Evolutionary conservation across 2,329 filamentous ascomycete species (phyloP), one percentile per base, ranked within the genome.

Genomic region (Colletotrichum tamarilloi): DNA sequence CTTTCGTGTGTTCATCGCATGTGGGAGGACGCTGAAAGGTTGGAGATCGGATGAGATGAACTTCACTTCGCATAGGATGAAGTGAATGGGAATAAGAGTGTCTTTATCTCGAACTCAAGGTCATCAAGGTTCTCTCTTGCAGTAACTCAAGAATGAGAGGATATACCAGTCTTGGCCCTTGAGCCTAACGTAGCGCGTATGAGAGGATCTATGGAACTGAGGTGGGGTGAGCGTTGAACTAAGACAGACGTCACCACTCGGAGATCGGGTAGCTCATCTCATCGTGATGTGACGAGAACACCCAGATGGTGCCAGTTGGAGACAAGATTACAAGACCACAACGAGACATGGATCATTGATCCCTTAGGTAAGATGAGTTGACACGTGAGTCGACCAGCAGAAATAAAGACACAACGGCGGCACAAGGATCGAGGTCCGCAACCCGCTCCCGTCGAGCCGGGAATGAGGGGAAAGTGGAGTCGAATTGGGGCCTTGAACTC

Each of bases 391-490:
- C 5, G 16, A 42, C 2, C 2, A 42, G 16, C 38, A 32, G 28
- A 53, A 22, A 26, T 28, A 26, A 49, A 38, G 59, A 22, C n/a
- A 3, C 58, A 38, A 30, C 16, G 30, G 49, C 49, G 9, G 11
- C 30, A 62, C 22, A 57, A 30, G 53, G 42, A 26, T 60, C 12
- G 16, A 22, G 30, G 26, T 56, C 11, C 22, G 42, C 22, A 35
- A 35, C 32, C 46, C 67, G 60, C 59, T 69, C 66, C 67, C 67
- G 67, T 64, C 67, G 60, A 56, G 35, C 67, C 67, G 62, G 57
- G 55, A 19, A 46, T 60, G 68, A 67, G 68, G 62, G 68, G 67
- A 38, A 69, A 46, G 59, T 32, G 59, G 67, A 28, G 67, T 32
- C n/a, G 6, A 19, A 53, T 46, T 3, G 11, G 22, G 49, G 26